Conservation (phyloP, 73 alveolate species). For the Paramecium biaurelia region DNA sequence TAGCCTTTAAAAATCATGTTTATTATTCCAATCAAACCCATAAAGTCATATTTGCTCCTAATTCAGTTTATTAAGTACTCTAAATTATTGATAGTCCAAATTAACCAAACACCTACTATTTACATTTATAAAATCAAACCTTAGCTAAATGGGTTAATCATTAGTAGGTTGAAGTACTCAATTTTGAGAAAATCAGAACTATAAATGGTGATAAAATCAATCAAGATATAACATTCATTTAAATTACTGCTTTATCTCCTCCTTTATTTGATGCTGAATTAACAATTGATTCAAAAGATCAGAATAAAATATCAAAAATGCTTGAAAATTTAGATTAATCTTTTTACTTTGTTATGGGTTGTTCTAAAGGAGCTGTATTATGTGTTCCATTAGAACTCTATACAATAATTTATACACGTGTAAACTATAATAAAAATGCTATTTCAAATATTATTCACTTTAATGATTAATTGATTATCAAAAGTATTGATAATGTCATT, state of each 20-base stretch:
- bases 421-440: not conserved
- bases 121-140: not conserved
- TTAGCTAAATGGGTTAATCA: not conserved
- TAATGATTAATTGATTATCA: not conserved
- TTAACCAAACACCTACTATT: not conserved
- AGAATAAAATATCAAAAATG: not conserved
- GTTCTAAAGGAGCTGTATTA: not conserved
- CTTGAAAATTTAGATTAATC: not conserved
- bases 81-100: not conserved
- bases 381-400: not conserved
- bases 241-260: not conserved
- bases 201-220: slow-evolving; percentile 11
- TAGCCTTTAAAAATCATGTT: slow-evolving; percentile 7
- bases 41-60: not conserved
- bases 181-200: slow-evolving; percentile 2
- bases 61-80: not conserved
- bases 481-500: not conserved
- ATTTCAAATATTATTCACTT: not conserved
- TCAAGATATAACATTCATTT: not conserved
- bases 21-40: not conserved
- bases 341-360: not conserved
- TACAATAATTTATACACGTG: not conserved
- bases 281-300: not conserved
- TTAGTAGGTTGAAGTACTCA: not conserved
- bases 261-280: slow-evolving; percentile 18